phyloP scores from a whole-genome alignment of 106 monocot genomes.

The Apostasia shenzhenica region DNA sequence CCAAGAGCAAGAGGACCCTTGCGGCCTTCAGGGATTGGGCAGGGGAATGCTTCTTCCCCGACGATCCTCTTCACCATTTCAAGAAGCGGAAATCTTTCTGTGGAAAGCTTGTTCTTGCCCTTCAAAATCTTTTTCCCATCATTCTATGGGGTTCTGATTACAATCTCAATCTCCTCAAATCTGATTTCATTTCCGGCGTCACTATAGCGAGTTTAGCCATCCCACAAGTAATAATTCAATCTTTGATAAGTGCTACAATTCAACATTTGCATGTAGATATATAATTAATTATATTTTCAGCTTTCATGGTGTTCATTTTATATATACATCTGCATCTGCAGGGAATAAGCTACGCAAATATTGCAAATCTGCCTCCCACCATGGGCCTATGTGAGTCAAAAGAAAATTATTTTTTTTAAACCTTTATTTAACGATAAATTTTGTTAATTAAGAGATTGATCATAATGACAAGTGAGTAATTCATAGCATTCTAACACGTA shows the following conservation, averaged over 20 bases:
- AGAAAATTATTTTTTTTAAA: not conserved
- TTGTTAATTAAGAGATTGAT: not conserved
- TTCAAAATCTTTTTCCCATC: conserved; percentile 76
- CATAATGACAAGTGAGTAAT: too few relatives aligned
- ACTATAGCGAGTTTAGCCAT: conserved; percentile 86
- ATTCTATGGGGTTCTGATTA: conserved; percentile 74
- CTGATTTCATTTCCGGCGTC: conserved; percentile 64
- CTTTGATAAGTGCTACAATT: not conserved
- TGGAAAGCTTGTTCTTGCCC: conserved; percentile 36
- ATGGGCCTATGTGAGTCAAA: conserved; percentile 68
- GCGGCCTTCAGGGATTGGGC: conserved; percentile 38
- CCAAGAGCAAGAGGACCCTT: conserved; percentile 35
- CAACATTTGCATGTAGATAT: not conserved
- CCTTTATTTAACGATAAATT: too few relatives aligned
- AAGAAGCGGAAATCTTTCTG: conserved; percentile 30
- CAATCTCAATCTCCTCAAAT: conserved; percentile 44
- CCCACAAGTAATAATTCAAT: conserved; percentile 35
- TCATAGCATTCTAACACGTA: too few relatives aligned
- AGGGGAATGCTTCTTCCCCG: conserved; percentile 58
- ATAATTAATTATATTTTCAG: not conserved
- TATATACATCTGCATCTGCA: conserved; percentile 2
- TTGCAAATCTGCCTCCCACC: conserved; percentile 76
- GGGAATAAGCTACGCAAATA: conserved; percentile 93
- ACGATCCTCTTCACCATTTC: conserved; percentile 75
- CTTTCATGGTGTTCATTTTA: not conserved